phyloP scores from a whole-genome alignment of 305 asterid genomes.

The Withania somnifera region DNA sequence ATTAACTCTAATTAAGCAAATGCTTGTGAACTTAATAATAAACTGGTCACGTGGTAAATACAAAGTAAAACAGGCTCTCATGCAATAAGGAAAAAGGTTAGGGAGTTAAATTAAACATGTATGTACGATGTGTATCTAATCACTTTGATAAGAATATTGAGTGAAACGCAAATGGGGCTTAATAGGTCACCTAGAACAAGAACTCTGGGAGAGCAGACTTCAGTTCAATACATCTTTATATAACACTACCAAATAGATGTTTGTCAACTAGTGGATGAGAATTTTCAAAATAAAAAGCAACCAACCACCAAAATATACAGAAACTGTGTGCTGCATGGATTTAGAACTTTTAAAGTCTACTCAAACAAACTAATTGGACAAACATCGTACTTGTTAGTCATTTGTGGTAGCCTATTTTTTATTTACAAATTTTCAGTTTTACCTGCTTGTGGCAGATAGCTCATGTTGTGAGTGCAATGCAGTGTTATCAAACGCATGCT shows the following conservation, averaged over 20 bases:
- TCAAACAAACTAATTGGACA: not conserved
- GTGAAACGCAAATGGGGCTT: not conserved
- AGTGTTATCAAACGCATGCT: too few relatives aligned
- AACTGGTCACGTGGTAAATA: not conserved
- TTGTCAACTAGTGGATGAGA: not conserved
- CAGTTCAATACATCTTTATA: not conserved
- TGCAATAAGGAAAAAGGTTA: not conserved
- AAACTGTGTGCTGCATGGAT: not conserved
- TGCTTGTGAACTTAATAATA: not conserved
- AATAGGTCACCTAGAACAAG: not conserved
- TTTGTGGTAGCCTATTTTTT: not conserved
- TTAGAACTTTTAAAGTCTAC: not conserved
- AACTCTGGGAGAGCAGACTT: not conserved
- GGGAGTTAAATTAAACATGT: not conserved
- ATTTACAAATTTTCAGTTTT: not conserved
- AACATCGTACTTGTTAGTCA: not conserved
- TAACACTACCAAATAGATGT: not conserved
- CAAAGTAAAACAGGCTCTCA: not conserved
- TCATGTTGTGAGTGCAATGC: not conserved
- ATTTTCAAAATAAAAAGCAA: not conserved
- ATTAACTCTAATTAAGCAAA: not conserved
- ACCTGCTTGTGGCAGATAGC: not conserved
- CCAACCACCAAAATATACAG: not conserved
- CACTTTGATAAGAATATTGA: not conserved
- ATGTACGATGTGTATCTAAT: not conserved